Percentiles rank a stretch among this genome's conserved stretches.
These are phyloP conservation scores for Plenodomus biglobosus DNA, from an alignment of 2,329 filamentous ascomycete species.

Conservation along the genomic window DNA sequence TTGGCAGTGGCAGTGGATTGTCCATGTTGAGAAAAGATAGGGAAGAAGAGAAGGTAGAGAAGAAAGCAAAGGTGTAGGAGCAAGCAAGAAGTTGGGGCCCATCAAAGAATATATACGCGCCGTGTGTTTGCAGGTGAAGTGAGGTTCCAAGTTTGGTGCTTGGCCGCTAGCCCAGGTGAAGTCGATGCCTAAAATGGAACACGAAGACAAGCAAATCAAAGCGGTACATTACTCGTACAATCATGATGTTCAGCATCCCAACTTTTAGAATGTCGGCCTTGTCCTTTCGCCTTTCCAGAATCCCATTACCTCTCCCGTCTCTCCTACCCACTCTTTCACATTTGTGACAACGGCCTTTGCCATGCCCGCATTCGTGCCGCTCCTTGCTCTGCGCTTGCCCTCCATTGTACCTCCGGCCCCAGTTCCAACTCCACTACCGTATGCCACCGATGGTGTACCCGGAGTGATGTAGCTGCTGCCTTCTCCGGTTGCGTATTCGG, in stretches of 20 bases:
- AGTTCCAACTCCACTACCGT: constrained; percentile 22
- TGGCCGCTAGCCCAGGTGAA: too few species aligned
- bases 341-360: constrained; percentile 61
- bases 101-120: too few species aligned
- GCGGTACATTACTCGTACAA: constrained; percentile 10
- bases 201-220: not conserved
- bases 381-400: constrained; percentile 47
- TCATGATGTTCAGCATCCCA: constrained; percentile 2
- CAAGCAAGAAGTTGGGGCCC: not conserved
- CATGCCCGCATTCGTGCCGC: constrained; percentile 58
- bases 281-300: constrained; percentile 62
- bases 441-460: constrained; percentile 43
- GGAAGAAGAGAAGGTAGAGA: too few species aligned
- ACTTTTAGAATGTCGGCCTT: constrained; percentile 44
- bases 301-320: constrained; percentile 63
- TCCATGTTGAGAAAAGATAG: not conserved
- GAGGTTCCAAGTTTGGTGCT: not conserved
- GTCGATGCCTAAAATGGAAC: not conserved
- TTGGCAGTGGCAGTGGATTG: not conserved
- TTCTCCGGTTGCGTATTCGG: constrained; percentile 67
- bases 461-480: constrained; percentile 52
- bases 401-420: constrained; percentile 19
- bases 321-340: constrained; percentile 65
- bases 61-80: not conserved
- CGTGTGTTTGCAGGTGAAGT: not conserved